Percentiles rank a stretch among this genome's conserved stretches.
Evolutionary conservation across 768 basidiomycete genomes (phyloP).

Genomic region (Boletus fagicola): DNA sequence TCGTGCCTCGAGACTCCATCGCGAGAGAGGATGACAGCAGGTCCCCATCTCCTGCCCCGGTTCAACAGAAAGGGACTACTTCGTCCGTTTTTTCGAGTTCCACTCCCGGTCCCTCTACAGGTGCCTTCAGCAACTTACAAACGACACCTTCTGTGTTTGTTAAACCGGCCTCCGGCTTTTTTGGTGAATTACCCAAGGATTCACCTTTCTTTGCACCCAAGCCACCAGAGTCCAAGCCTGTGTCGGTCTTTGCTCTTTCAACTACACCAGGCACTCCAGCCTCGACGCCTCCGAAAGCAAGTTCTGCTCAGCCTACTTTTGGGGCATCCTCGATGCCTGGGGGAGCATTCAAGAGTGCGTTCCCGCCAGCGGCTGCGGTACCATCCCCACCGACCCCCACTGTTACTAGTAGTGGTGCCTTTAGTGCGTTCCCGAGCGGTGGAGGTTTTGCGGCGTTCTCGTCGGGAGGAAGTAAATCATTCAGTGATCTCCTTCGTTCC

Average conservation of each 20-base stretch:
- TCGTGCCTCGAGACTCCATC: conserved; percentile 13
- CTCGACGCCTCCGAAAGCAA: conserved; percentile 25
- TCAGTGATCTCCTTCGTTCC: conserved; percentile 56
- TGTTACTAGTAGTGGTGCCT: conserved; percentile 23
- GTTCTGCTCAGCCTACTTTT: conserved; percentile 33
- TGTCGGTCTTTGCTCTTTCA: conserved; percentile 40
- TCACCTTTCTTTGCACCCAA: conserved; percentile 56
- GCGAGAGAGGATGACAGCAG: conserved; percentile 24
- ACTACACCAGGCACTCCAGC: conserved; percentile 15
- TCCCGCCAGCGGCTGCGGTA: conserved; percentile 10
- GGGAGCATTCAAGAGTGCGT: conserved; percentile 18
- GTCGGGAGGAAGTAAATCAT: conserved; percentile 48
- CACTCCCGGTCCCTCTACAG: conserved; percentile 26
- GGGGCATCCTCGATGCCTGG: conserved; percentile 38
- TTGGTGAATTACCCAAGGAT: conserved; percentile 35
- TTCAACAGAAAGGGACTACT: conserved; percentile 2
- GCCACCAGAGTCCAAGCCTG: conserved; percentile 31
- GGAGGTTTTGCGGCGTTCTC: conserved; percentile 55
- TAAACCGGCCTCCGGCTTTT: conserved; percentile 38
- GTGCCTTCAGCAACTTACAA: conserved; percentile 43
- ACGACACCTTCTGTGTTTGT: conserved; percentile 35
- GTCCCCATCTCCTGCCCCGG: conserved; percentile 27
- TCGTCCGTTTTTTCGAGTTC: conserved; percentile 20
- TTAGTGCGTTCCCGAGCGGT: conserved; percentile 30
- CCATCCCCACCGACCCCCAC: conserved; percentile 11